Evolutionary conservation across 208 protist species (phyloP).

Genomic region (Trypanosoma rangeli): DNA sequence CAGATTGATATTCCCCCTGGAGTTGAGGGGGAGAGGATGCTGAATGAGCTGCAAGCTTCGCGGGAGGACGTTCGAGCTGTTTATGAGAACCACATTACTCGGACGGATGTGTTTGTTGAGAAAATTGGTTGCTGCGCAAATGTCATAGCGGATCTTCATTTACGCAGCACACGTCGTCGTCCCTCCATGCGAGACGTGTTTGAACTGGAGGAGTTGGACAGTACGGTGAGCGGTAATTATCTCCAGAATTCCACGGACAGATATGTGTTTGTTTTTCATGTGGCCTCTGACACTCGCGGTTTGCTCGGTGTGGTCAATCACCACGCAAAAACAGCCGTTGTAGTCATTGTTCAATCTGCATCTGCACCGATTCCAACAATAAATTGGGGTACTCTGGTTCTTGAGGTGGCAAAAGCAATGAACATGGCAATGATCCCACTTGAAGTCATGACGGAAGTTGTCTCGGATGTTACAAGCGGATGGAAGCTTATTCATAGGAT

Average conservation of each 20-base stretch:
- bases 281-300: constrained; percentile 60
- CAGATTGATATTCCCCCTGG: constrained; percentile 60
- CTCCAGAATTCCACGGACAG: constrained; percentile 43
- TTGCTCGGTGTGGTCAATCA: constrained; percentile 69
- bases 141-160: constrained; percentile 53
- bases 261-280: constrained; percentile 81
- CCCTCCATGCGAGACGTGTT: constrained; percentile 70
- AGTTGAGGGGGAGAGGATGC: constrained; percentile 52
- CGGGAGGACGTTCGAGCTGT: constrained; percentile 68
- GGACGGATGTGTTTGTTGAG: constrained; percentile 58
- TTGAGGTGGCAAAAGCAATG: constrained; percentile 58
- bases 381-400: constrained; percentile 57
- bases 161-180: constrained; percentile 42
- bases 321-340: constrained; percentile 42
- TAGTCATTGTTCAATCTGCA: constrained; percentile 81
- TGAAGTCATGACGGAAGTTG: constrained; percentile 41
- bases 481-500: constrained; percentile 65
- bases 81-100: constrained; percentile 73
- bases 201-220: constrained; percentile 64
- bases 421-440: constrained; percentile 27
- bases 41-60: constrained; percentile 61
- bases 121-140: constrained; percentile 63
- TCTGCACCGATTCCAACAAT: constrained; percentile 61
- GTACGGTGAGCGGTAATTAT: constrained; percentile 43
- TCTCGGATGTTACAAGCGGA: constrained; percentile 50